Base-by-base conservation (phyloP, 2,329 filamentous ascomycete genomes). In the Claviceps digitariae region DNA sequence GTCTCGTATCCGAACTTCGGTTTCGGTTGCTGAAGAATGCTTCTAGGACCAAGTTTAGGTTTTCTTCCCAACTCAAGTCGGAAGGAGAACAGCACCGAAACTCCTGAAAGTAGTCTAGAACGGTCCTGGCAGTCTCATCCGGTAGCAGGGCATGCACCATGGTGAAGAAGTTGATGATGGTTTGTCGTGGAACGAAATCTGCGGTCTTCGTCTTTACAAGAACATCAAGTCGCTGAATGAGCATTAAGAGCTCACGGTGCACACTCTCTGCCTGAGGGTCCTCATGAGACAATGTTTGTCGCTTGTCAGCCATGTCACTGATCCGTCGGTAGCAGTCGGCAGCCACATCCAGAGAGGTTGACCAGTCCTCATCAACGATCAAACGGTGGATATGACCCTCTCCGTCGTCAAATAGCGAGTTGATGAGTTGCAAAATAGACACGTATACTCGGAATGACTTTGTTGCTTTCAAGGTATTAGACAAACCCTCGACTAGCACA, bases 51-150 rank as follows among this genome's bases (percentile, higher is more conserved):
- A 79, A 68, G 17, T 71, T 69, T 52, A 85, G 72, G 51, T 87
- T 85, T 2, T 75, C 68, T 56, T 84, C 75, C 86, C 85, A 90
- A 38, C 79, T 72, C 48, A 75, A 67, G 59, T 87, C 83, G 0
- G 85, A 86, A 2, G 86, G 86, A 46, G 83, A 84, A 60, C 86
- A 86, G 60, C 81, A 83, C 47, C 83, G 75, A 57, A 85, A 84
- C 52, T 86, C 79, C 53, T 77, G 76, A 57, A 84, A 86, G 62
- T 87, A 81, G 46, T 81, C 76, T 45, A 89, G 74, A 25, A 88
- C 76, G 12, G 84, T 71, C 48, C 76, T 76, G 1, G 78, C 82
- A 9, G 81, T 78, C 4, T 78, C 76, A 61, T 89, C 82, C 6
- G 82, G 81, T 9, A 89, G 73, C 38, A 80, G 74, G 17, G 72